Percentiles rank a stretch among this genome's conserved stretches.
phyloP scores from a whole-genome alignment of 208 protist genomes.

The Acanthamoeba sp. region DNA sequence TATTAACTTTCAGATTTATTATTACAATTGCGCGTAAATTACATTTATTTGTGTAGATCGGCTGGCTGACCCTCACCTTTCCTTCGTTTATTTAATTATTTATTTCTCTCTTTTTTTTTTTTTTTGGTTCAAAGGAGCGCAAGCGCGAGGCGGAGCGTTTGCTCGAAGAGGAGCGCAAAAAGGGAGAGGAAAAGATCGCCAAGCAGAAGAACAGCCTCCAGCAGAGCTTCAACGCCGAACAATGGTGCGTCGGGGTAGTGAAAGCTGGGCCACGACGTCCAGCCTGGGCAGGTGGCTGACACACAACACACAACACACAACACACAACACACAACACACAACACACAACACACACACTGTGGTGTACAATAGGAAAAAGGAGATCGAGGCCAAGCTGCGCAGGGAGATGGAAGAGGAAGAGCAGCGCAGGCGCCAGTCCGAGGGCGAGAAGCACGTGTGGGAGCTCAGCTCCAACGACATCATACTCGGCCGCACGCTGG shows the following conservation, averaged over 20 bases:
- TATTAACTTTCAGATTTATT: too few relatives aligned
- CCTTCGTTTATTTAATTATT: neutral
- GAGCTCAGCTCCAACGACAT: slow-evolving; percentile 55
- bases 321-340: neutral
- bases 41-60: too few relatives aligned
- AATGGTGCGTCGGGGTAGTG: slow-evolving; percentile 1
- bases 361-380: slow-evolving; percentile 40
- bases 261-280: neutral
- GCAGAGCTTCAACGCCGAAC: slow-evolving; percentile 35
- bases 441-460: slow-evolving; percentile 62
- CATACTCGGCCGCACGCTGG: neutral
- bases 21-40: too few relatives aligned
- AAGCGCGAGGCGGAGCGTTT: neutral
- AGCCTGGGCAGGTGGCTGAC: neutral
- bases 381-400: slow-evolving; percentile 21
- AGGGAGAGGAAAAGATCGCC: neutral
- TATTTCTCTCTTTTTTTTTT: too few relatives aligned
- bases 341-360: neutral
- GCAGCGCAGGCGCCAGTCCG: neutral
- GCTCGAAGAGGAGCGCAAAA: slow-evolving; percentile 2
- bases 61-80: neutral
- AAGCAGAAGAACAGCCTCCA: slow-evolving; percentile 6
- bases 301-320: too few relatives aligned
- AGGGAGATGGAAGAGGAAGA: slow-evolving; percentile 40
- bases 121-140: neutral